Base-by-base conservation (phyloP, 1,139 yeast genomes). In the Suhomyces atakaporum region DNA sequence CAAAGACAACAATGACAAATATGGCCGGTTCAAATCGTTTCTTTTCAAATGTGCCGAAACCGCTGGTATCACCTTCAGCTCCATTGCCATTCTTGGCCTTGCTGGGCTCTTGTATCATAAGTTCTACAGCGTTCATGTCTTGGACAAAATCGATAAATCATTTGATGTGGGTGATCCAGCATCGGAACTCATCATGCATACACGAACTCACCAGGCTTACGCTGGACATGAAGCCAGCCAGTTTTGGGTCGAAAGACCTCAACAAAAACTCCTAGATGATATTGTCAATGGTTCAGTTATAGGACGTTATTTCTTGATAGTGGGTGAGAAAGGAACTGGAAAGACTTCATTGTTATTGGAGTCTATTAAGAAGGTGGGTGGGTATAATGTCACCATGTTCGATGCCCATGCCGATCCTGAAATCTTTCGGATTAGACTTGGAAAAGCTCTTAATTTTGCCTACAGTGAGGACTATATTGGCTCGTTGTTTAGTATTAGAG, bases 381-480 rank as follows among this genome's bases (percentile, higher is more conserved):
- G 92, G 1, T 62, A 62, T 39, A 79, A 82, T 50, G 87, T 88
- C 33, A 77, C 88, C 1, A 73, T 83, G 41, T 67, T 86, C 48
- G 95, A 86, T 55, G 94, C 95, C 1, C 94, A 85, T 51, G 84
- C 92, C 0, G 95, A 86, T 54, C 89, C 94, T 0, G 95, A 86
- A 56, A 81, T 86, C 35, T 83, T 86, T 54, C 68, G 95, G 43
- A 75, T 86, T 15, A 63, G 95, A 33, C 64, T 86, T 7, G 95
- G 95, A 3, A 75, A 77, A 45, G 92, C 95, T 0, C 64, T 86
- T 32, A 79, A 84, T 46, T 86, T 81, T 56, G 79, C 81, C 25
- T 86, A 74, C 53, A 83, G 76, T 46, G 95, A 86, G 53, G 95
- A 86, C 56, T 86, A 86, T 54, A 79, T 86, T 42, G 95, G 95